Base-by-base conservation (phyloP, 495 filamentous ascomycete species). In the Annulohypoxylon bovei region DNA sequence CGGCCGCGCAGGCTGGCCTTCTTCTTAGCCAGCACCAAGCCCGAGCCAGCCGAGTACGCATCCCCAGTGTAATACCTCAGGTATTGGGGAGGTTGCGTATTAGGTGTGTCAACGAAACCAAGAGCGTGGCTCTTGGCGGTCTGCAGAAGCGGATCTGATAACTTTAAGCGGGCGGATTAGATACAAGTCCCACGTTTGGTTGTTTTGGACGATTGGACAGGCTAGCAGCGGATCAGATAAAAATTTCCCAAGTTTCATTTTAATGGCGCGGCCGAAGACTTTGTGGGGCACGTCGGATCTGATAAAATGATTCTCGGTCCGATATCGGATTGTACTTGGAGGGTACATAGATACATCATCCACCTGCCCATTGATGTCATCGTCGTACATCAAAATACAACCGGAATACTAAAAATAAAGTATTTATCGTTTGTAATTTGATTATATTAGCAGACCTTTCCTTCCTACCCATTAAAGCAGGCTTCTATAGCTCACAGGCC, bases 111-210 rank as follows among this genome's bases (percentile, higher is more conserved):
- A 55, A n/a, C 22, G 35, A 60, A 60, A 64, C 57, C 59, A 53
- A 35, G 27, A 27, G 32, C 52, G 20, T 60, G 49, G 39, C 25
- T 67, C 74, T 74, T 76, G 68, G 68, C 75, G 33, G 49, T 62
- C 49, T 71, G 72, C 65, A 76, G 35, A 28, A 65, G 73, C 81
- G 81, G 82, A 84, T 84, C 82, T 74, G 82, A 84, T 84, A 84
- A 83, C 81, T 80, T 80, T 82, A 79, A 71, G 76, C 64, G 75
- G 75, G 77, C 75, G 28, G 57, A 61, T 68, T 59, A 37, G 49
- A 18, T 5, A 27, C 23, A 14, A 50, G 46, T 20, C 20, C 55
- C 47, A 56, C 50, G 30, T 25, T 52, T 20, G 11, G 40, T 11
- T 7, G 22, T 37, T 25, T 52, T 6, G 27, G 6, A 33, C 8